Percentiles rank a stretch among this genome's conserved stretches.
Conservation (phyloP, 768 basidiomycete species). For the Aureoboletus auriporus region DNA sequence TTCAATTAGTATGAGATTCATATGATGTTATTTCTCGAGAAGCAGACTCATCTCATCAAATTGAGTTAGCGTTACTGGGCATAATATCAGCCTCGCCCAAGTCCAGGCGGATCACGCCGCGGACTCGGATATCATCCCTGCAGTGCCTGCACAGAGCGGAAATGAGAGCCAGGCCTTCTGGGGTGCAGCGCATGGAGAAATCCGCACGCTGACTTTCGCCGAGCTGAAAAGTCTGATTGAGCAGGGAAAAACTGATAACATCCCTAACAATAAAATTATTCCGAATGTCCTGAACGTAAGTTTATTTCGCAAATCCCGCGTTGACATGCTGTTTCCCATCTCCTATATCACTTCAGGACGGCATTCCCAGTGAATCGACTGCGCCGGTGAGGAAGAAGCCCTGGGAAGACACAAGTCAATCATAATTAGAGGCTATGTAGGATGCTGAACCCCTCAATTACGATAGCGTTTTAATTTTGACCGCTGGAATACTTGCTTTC, state of each 20-base stretch:
- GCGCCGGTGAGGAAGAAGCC: conserved; percentile 56
- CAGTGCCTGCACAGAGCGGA: conserved; percentile 12
- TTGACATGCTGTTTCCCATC: background rate
- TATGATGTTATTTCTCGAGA: conserved; percentile 22
- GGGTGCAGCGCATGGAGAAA: conserved; percentile 24
- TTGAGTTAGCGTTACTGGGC: conserved; percentile 27
- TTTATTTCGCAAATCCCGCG: conserved; percentile 3
- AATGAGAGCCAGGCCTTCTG: background rate
- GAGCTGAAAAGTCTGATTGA: conserved; percentile 71
- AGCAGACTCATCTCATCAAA: conserved; percentile 21
- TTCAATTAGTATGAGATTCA: conserved; percentile 52
- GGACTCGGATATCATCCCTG: conserved; percentile 8
- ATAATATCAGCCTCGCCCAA: conserved; percentile 28
- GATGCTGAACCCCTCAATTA: conserved; percentile 13
- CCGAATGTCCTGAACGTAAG: conserved; percentile 64
- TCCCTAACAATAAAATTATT: conserved; percentile 76
- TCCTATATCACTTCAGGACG: conserved; percentile 38
- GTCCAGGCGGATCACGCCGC: conserved; percentile 11
- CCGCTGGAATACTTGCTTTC: conserved; percentile 1
- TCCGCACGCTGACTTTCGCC: conserved; percentile 55
- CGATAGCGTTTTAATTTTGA: conserved; percentile 9
- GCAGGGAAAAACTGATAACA: conserved; percentile 64
- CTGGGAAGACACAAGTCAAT: conserved; percentile 46
- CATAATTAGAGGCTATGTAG: conserved; percentile 16
- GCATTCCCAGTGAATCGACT: conserved; percentile 53